phyloP scores from a whole-genome alignment of 306 rosid species.

The Cicer bijugum region DNA sequence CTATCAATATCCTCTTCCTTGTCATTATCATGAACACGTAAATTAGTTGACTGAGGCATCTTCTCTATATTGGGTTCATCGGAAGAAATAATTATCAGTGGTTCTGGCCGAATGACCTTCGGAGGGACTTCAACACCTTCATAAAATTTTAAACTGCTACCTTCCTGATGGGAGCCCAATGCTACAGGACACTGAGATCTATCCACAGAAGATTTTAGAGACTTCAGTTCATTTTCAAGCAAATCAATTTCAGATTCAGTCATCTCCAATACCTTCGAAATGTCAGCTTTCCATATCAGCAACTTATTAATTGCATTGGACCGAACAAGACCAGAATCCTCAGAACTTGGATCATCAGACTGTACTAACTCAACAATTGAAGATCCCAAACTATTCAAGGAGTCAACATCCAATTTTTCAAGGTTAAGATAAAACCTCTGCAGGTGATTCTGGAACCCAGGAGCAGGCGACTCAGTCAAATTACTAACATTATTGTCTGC shows the following conservation, averaged over 20 bases:
- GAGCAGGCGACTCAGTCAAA: slow-evolving; percentile 60
- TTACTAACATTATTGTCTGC: slow-evolving; percentile 61
- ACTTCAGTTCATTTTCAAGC: slow-evolving; percentile 82
- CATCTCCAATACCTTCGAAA: slow-evolving; percentile 83
- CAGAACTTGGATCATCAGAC: slow-evolving; percentile 64
- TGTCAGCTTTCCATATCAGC: slow-evolving; percentile 78
- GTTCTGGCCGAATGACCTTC: slow-evolving; percentile 54
- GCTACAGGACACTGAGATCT: slow-evolving; percentile 53
- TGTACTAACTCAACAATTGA: slow-evolving; percentile 68
- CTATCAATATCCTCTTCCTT: slow-evolving; percentile 83
- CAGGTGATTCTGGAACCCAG: slow-evolving; percentile 54
- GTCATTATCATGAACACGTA: slow-evolving; percentile 44
- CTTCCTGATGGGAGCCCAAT: slow-evolving; percentile 53
- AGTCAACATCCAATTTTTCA: slow-evolving; percentile 67
- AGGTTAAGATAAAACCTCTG: slow-evolving; percentile 63
- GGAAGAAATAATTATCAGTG: slow-evolving; percentile 55
- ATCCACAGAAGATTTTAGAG: slow-evolving; percentile 57
- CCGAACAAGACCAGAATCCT: slow-evolving; percentile 59
- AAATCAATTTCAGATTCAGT: slow-evolving; percentile 91
- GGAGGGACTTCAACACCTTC: slow-evolving; percentile 53
- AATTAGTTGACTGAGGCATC: slow-evolving; percentile 53
- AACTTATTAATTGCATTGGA: slow-evolving; percentile 73
- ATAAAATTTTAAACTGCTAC: slow-evolving; percentile 46
- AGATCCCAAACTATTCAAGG: slow-evolving; percentile 61
- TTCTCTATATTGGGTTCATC: slow-evolving; percentile 52